phyloP scores from a whole-genome alignment of 139 green algal species.

The Spirogloea muscicola region DNA sequence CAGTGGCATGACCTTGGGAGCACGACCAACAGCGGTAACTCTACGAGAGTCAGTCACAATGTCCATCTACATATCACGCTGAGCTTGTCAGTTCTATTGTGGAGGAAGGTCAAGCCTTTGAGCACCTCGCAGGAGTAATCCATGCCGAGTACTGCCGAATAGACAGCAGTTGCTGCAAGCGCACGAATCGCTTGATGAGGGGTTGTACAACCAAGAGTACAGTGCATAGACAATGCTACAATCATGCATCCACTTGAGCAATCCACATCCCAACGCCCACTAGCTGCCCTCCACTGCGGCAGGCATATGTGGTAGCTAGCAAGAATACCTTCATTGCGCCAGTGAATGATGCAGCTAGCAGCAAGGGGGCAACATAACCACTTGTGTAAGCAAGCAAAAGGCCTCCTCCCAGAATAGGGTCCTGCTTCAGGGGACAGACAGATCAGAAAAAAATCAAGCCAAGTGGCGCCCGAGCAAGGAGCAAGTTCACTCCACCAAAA shows the following conservation, averaged over 20 bases:
- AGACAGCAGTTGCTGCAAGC: slow-evolving; percentile 57
- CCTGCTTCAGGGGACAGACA: too few species aligned
- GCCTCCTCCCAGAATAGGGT: slow-evolving; percentile 59
- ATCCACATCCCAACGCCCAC: neutral
- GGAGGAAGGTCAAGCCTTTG: neutral
- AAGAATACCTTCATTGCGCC: slow-evolving; percentile 58
- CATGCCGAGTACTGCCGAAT: slow-evolving; percentile 72
- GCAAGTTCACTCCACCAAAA: too few species aligned
- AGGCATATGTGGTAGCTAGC: neutral
- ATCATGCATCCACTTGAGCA: neutral
- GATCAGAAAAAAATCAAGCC: too few species aligned
- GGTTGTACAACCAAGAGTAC: neutral
- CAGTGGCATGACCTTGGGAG: neutral
- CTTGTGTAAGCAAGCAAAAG: slow-evolving; percentile 87
- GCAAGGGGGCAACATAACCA: slow-evolving; percentile 88
- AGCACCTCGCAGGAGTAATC: slow-evolving; percentile 80
- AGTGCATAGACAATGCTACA: neutral
- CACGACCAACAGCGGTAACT: neutral
- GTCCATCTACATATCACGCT: neutral
- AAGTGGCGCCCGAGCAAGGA: too few species aligned
- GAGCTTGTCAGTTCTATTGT: neutral
- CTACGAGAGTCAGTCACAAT: neutral
- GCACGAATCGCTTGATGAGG: neutral
- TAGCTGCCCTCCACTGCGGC: neutral
- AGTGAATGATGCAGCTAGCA: slow-evolving; percentile 81